These are phyloP conservation scores for Colletotrichum melonis DNA, from an alignment of 2,329 filamentous ascomycete species.

Conservation along the genomic window DNA sequence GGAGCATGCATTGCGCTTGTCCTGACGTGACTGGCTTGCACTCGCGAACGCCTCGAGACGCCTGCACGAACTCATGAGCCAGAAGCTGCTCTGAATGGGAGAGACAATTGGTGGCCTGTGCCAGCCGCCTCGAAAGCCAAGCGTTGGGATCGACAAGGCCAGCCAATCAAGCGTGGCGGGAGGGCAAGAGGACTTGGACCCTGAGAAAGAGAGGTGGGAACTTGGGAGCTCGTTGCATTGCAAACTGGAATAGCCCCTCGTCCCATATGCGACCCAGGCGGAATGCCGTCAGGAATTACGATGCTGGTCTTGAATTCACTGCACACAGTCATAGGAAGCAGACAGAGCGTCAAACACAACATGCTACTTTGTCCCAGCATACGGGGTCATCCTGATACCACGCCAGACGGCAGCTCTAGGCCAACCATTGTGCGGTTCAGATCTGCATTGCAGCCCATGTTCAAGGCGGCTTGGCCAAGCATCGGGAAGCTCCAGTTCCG, in stretches of 20 bases:
- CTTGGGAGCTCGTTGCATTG: not conserved
- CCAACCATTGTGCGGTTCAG: not conserved
- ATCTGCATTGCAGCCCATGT: not conserved
- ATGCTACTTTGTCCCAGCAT: not conserved
- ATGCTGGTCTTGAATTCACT: not conserved
- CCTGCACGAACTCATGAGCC: not conserved
- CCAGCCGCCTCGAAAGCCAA: slow-evolving; percentile 24
- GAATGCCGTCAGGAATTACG: not conserved
- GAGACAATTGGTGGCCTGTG: slow-evolving; percentile 8
- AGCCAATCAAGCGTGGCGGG: slow-evolving; percentile 21
- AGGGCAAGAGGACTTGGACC: slow-evolving; percentile 10
- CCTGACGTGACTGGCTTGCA: not conserved
- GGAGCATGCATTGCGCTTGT: slow-evolving; percentile 13
- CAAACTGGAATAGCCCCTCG: not conserved
- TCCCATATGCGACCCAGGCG: not conserved
- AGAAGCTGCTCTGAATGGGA: not conserved
- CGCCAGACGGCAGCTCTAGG: not conserved
- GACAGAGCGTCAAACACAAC: not conserved
- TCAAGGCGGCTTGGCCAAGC: slow-evolving; percentile 4
- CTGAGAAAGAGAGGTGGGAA: slow-evolving; percentile 19
- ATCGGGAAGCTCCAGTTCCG: slow-evolving; percentile 11
- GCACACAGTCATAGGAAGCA: not conserved
- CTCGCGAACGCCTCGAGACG: slow-evolving; percentile 6
- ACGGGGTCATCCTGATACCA: not conserved
- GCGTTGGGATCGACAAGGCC: slow-evolving; percentile 7